Conservation (phyloP, 1,284 basidiomycete species). For the Bondarzewia mesenterica region DNA sequence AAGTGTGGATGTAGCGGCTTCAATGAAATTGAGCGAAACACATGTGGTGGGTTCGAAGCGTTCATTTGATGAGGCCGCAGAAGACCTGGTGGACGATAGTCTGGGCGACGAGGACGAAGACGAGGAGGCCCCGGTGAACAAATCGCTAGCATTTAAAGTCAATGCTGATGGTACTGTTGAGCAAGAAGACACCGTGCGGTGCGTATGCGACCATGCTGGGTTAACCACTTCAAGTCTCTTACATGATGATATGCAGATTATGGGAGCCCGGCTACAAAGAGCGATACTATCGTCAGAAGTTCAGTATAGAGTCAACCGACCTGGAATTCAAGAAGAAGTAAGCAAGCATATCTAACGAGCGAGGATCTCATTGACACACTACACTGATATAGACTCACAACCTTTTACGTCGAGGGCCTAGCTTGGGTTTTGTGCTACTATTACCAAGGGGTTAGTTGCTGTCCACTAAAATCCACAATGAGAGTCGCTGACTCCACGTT, state of each 20-base stretch:
- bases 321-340: slow-evolving; percentile 69
- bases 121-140: slow-evolving; percentile 35
- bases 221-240: slow-evolving; percentile 2
- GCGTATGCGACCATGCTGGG: slow-evolving; percentile 23
- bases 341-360: slow-evolving; percentile 19
- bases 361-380: slow-evolving; percentile 3
- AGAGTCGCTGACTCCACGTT: slow-evolving; percentile 9
- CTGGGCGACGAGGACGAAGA: slow-evolving; percentile 39
- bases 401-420: slow-evolving; percentile 87
- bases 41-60: slow-evolving; percentile 55
- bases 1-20: neutral
- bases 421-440: slow-evolving; percentile 98
- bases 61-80: slow-evolving; percentile 43
- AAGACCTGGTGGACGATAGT: slow-evolving; percentile 35
- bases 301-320: slow-evolving; percentile 72
- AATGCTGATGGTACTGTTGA: slow-evolving; percentile 84
- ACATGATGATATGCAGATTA: slow-evolving; percentile 39
- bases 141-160: slow-evolving; percentile 55
- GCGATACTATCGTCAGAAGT: slow-evolving; percentile 94
- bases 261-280: slow-evolving; percentile 96
- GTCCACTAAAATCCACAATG: neutral
- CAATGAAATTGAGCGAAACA: slow-evolving; percentile 13
- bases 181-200: slow-evolving; percentile 92
- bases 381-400: slow-evolving; percentile 67
- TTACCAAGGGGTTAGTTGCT: slow-evolving; percentile 82